Evolutionary conservation across 2,329 filamentous ascomycete species (phyloP).

Genomic region (Thielaviopsis punctulata): DNA sequence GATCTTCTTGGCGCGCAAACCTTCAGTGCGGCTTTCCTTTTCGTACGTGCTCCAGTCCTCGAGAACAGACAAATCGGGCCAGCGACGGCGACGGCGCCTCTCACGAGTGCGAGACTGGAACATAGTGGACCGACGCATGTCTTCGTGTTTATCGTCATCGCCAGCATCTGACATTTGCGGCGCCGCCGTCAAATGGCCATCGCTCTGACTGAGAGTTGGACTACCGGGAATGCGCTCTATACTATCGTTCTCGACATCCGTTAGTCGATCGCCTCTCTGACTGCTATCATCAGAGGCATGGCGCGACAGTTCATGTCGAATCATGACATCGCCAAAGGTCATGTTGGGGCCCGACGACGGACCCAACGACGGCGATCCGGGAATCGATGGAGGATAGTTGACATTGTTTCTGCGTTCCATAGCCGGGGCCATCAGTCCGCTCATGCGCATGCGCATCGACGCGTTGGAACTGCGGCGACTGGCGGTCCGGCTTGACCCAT

Average conservation of each 20-base stretch:
- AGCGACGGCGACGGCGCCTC: slow-evolving; percentile 48
- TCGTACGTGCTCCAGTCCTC: slow-evolving; percentile 85
- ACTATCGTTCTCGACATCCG: slow-evolving; percentile 68
- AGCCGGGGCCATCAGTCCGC: neutral
- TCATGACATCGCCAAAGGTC: slow-evolving; percentile 52
- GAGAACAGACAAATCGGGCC: slow-evolving; percentile 71
- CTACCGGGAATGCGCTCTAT: slow-evolving; percentile 59
- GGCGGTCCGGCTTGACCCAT: slow-evolving; percentile 24
- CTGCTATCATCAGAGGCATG: slow-evolving; percentile 11
- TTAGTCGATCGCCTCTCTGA: slow-evolving; percentile 10
- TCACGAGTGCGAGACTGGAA: slow-evolving; percentile 1
- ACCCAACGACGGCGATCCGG: slow-evolving; percentile 40
- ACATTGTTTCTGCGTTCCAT: slow-evolving; percentile 33
- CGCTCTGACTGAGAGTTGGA: slow-evolving; percentile 3
- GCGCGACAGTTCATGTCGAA: slow-evolving; percentile 38
- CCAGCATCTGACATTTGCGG: slow-evolving; percentile 54
- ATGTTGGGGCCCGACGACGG: slow-evolving; percentile 32
- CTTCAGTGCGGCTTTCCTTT: slow-evolving; percentile 72
- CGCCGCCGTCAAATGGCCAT: neutral
- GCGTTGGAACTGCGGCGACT: slow-evolving; percentile 33
- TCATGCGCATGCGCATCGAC: slow-evolving; percentile 22
- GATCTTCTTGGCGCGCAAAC: slow-evolving; percentile 73
- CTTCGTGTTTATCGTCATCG: slow-evolving; percentile 26
- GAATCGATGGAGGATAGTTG: slow-evolving; percentile 53
- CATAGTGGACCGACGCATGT: slow-evolving; percentile 2